A percentile compares a stretch with the other conserved stretches of the same genome.
phyloP scores from a whole-genome alignment of 2,329 filamentous ascomycete genomes.

The Hypoxylon sp. region DNA sequence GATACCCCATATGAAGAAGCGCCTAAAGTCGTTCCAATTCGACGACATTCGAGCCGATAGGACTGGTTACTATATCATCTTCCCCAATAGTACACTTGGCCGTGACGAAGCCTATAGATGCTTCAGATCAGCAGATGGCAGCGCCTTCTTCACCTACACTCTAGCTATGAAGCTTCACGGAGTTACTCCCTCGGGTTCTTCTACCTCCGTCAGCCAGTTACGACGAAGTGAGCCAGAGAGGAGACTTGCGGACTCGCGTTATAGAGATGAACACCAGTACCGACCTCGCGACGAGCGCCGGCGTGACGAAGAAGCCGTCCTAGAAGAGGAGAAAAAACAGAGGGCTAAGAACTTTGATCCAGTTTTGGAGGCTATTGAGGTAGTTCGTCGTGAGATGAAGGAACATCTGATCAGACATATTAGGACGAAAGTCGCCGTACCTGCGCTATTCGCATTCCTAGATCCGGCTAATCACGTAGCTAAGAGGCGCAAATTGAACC shows the following conservation, averaged over 20 bases:
- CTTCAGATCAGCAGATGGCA: slow-evolving; percentile 82
- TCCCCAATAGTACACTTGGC: slow-evolving; percentile 82
- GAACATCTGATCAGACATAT: slow-evolving; percentile 92
- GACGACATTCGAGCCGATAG: slow-evolving; percentile 87
- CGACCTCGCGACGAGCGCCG: slow-evolving; percentile 77
- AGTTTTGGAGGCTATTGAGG: slow-evolving; percentile 84
- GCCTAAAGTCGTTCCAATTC: slow-evolving; percentile 86
- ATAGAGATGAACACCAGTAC: slow-evolving; percentile 76
- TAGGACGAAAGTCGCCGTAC: slow-evolving; percentile 87
- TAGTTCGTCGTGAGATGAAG: slow-evolving; percentile 83
- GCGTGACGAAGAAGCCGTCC: slow-evolving; percentile 83
- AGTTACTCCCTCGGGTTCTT: slow-evolving; percentile 52
- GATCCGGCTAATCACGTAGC: slow-evolving; percentile 84
- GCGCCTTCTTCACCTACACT: slow-evolving; percentile 88
- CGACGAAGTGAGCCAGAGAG: slow-evolving; percentile 49
- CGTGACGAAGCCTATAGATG: slow-evolving; percentile 87
- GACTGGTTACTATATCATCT: slow-evolving; percentile 92
- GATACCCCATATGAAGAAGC: slow-evolving; percentile 89
- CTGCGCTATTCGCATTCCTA: slow-evolving; percentile 83
- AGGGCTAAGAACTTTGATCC: slow-evolving; percentile 91
- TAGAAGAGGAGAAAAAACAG: slow-evolving; percentile 91
- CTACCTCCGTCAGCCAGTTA: slow-evolving; percentile 49
- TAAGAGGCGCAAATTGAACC: slow-evolving; percentile 84
- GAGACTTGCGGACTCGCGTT: slow-evolving; percentile 62
- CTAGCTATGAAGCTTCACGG: slow-evolving; percentile 90